phyloP scores from a whole-genome alignment of 1,284 basidiomycete genomes.

The Ganoderma multipileum region DNA sequence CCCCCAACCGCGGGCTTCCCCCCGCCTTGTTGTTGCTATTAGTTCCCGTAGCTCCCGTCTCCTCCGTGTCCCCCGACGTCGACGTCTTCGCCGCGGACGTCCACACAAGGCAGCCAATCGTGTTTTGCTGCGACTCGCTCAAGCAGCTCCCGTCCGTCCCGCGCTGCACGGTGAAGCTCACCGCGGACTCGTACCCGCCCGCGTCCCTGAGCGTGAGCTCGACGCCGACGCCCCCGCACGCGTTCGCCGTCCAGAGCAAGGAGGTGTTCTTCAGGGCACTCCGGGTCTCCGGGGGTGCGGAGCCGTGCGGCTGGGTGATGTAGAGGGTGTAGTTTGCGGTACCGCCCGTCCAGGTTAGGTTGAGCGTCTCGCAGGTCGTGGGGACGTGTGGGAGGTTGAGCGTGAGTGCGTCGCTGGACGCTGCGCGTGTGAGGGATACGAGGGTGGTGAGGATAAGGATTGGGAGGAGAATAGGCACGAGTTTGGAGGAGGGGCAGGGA shows the following conservation, averaged over 20 bases:
- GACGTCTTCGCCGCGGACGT: background rate
- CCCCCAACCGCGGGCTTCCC: background rate
- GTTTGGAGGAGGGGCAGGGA: background rate
- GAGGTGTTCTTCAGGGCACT: background rate
- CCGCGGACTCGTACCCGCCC: background rate
- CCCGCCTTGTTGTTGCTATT: background rate
- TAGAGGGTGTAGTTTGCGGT: background rate
- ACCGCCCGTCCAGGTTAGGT: background rate
- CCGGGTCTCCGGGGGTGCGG: background rate
- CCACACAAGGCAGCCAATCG: too few relatives aligned
- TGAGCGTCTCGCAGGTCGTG: background rate
- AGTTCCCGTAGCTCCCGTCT: background rate
- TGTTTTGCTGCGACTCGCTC: background rate
- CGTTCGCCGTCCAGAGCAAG: background rate
- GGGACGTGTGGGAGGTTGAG: background rate
- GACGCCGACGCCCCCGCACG: background rate
- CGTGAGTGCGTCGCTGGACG: background rate
- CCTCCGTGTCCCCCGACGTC: background rate
- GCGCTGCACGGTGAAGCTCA: background rate
- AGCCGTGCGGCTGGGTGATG: background rate
- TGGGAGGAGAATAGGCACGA: background rate
- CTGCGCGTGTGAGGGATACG: background rate
- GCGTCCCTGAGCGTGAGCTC: background rate
- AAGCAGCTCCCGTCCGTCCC: background rate
- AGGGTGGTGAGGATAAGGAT: background rate